Percentiles rank a stretch among this genome's conserved stretches.
phyloP scores from a whole-genome alignment of 768 basidiomycete genomes.

The Suillus cothurnatus region DNA sequence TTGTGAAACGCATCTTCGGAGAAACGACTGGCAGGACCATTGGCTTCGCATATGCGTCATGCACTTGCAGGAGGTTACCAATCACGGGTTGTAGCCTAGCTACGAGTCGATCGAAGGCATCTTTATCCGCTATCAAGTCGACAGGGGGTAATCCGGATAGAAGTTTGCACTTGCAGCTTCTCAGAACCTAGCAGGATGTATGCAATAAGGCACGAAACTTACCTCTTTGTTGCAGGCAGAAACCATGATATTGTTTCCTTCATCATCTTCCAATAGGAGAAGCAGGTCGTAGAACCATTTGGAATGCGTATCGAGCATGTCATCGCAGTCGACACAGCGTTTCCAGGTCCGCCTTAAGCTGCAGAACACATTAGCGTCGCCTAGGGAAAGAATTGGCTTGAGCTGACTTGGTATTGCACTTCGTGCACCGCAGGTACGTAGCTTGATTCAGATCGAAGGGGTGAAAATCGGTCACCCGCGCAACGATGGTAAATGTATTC shows the following conservation, averaged over 20 bases:
- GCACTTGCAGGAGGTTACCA: slow-evolving; percentile 48
- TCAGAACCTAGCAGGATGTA: neutral
- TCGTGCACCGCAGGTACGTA: slow-evolving; percentile 50
- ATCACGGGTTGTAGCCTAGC: slow-evolving; percentile 47
- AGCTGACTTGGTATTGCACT: slow-evolving; percentile 53
- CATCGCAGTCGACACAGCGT: slow-evolving; percentile 54
- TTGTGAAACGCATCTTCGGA: slow-evolving; percentile 27
- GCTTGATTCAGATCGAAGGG: slow-evolving; percentile 53
- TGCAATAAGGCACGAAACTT: slow-evolving; percentile 9
- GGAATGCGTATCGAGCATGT: slow-evolving; percentile 53
- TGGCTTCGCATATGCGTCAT: slow-evolving; percentile 31
- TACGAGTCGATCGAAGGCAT: slow-evolving; percentile 39
- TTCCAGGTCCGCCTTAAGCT: slow-evolving; percentile 48
- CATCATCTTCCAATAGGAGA: slow-evolving; percentile 53
- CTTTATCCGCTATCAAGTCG: slow-evolving; percentile 44
- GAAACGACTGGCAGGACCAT: slow-evolving; percentile 23
- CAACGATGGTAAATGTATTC: slow-evolving; percentile 45
- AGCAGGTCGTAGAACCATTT: slow-evolving; percentile 51
- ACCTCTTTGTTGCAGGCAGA: slow-evolving; percentile 53
- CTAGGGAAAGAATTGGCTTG: neutral
- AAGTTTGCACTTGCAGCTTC: neutral
- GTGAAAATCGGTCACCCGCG: slow-evolving; percentile 56
- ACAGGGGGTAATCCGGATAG: slow-evolving; percentile 25
- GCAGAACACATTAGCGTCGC: neutral
- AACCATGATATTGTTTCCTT: slow-evolving; percentile 43